A percentile compares a stretch with the other conserved stretches of the same genome.
These are phyloP conservation scores for Acacia pycnantha DNA, from an alignment of 331 rosid species.

Conservation along the genomic window DNA sequence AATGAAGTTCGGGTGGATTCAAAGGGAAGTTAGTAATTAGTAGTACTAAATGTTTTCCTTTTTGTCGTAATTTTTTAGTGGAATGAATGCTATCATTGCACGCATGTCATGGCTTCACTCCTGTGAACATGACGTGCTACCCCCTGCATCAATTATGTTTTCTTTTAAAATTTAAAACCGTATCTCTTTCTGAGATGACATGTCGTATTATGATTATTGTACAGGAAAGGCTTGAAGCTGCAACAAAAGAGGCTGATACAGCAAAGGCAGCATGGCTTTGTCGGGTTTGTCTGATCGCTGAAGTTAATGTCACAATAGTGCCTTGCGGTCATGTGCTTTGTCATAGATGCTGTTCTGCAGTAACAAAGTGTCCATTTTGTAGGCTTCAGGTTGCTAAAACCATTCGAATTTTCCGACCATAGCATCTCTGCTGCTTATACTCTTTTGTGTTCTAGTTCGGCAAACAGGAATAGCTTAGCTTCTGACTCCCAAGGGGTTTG, in stretches of 20 bases:
- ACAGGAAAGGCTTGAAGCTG: slow-evolving; percentile 79
- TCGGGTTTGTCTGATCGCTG: slow-evolving; percentile 83
- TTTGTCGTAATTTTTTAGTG: not conserved
- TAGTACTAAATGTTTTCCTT: not conserved
- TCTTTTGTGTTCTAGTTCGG: not conserved
- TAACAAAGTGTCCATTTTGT: slow-evolving; percentile 90
- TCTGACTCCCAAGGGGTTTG: slow-evolving; percentile 5
- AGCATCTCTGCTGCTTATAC: slow-evolving; percentile 21
- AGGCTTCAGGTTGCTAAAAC: slow-evolving; percentile 82
- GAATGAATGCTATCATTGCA: not conserved
- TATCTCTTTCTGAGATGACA: slow-evolving; percentile 25
- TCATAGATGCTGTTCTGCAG: slow-evolving; percentile 92
- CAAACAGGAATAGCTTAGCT: not conserved
- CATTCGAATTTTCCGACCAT: slow-evolving; percentile 80
- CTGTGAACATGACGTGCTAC: not conserved
- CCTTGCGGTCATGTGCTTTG: slow-evolving; percentile 98
- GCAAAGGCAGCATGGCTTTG: slow-evolving; percentile 96
- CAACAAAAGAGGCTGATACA: slow-evolving; percentile 87
- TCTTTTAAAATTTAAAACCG: not conserved
- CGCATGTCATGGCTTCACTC: not conserved
- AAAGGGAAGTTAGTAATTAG: not conserved
- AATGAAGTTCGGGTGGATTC: not conserved
- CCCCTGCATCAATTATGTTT: not conserved
- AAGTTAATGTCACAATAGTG: slow-evolving; percentile 77
- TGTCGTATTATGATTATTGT: slow-evolving; percentile 17